Evolutionary conservation across 495 filamentous ascomycete species (phyloP), one percentile per base, ranked within the genome.

Genomic region (Hypoxylon crocopeplum): DNA sequence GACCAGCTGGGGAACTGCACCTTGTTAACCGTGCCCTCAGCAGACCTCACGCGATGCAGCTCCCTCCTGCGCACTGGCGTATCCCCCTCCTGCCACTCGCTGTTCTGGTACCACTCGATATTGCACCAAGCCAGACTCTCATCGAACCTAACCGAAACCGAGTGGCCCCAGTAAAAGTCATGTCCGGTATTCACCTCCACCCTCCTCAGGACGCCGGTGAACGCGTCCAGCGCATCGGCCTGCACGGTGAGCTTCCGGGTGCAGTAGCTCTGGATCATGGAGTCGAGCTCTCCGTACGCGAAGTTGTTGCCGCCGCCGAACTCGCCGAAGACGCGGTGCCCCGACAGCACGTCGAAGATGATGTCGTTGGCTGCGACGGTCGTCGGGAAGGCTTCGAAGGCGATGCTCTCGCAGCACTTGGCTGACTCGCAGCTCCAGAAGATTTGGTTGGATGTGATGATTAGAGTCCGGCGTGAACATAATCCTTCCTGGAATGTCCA

Each of bases 401-500:
- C 38, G 27, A 62, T 53, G 29, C 30, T 52, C 27, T 64, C 63
- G 63, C 56, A 55, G 27, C 30, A 64, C 17, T 51, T 48, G 2
- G 56, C 24, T 2, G 50, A 21, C 6, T 54, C 42, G 19, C 67
- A 69, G 32, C 55, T 48, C 46, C 52, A 79, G 41, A 67, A 74
- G 27, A 69, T 53, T 48, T 73, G 70, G 7, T 60, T 16, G 17
- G 57, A 48, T 2, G 65, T 69, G 32, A 77, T 57, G 17, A 67
- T 66, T 11, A 79, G 49, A 8, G 66, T 51, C 5, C 72, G 71
- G 5, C 36, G 47, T 5, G 75, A 74, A 13, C 75, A 59, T 10
- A 74, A 21, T 5, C 52, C 62, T 54, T 78, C 75, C 47, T 77
- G 75, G 40, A 70, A 77, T 6, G 75, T 77, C 75, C 75, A 78